These are phyloP conservation scores for Colletotrichum tropicale DNA, from an alignment of 2,329 filamentous ascomycete genomes.

Conservation along the genomic window DNA sequence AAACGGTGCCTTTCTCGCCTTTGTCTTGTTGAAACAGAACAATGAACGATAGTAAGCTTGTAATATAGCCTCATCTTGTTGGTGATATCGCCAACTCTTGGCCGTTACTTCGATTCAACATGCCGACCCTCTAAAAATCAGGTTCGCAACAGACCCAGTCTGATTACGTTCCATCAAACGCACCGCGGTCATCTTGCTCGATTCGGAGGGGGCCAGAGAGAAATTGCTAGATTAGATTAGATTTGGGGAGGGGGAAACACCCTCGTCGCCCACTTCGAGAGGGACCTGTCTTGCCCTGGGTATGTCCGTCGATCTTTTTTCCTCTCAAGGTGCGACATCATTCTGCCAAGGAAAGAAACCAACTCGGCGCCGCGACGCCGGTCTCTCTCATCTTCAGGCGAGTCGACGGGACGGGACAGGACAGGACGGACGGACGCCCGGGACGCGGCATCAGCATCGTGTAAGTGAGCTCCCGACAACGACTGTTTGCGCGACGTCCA, in stretches of 20 bases:
- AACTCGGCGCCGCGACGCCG: not conserved
- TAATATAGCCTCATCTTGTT: not conserved
- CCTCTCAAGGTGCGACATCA: not conserved
- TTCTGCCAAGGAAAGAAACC: not conserved
- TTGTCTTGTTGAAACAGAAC: not conserved
- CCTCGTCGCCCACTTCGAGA: not conserved
- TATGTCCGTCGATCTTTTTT: not conserved
- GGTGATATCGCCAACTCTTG: not conserved
- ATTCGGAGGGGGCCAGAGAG: not conserved
- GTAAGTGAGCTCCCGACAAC: not conserved
- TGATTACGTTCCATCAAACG: constrained; percentile 2
- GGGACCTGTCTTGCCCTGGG: not conserved
- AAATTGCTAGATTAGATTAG: constrained; percentile 7
- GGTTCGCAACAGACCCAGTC: not conserved
- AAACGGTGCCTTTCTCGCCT: not conserved
- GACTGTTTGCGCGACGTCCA: not conserved
- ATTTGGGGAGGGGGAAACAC: not conserved
- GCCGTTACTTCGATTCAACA: not conserved
- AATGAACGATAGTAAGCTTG: not conserved
- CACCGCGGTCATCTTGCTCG: not conserved
- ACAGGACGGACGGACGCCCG: not conserved
- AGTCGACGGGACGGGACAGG: not conserved
- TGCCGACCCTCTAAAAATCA: constrained; percentile 7
- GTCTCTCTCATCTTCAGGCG: not conserved
- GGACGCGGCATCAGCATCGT: not conserved